phyloP scores from a whole-genome alignment of 331 rosid species.

The Malus hybrid region DNA sequence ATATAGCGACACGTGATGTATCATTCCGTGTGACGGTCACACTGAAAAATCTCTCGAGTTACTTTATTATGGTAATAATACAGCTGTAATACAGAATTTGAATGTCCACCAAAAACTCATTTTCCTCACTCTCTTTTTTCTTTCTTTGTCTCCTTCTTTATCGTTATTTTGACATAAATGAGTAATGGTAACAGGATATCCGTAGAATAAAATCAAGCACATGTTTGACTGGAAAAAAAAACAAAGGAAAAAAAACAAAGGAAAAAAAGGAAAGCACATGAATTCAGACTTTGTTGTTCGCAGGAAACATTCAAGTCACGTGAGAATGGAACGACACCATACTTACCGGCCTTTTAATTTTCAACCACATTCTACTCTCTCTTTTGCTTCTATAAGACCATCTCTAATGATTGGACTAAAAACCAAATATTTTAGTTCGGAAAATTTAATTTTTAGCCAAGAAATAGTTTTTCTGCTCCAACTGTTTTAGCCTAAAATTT shows the following conservation, averaged over 20 bases:
- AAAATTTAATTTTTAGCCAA: too few species aligned
- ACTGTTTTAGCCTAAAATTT: too few species aligned
- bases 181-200: not conserved
- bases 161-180: not conserved
- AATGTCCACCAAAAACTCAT: not conserved
- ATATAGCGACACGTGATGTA: fast-evolving
- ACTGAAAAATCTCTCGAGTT: too few species aligned
- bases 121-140: not conserved
- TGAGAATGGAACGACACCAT: not conserved
- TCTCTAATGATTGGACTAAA: too few species aligned
- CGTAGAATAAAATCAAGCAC: not conserved
- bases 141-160: not conserved
- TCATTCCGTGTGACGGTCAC: fast-evolving
- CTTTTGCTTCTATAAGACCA: not conserved
- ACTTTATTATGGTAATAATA: not conserved
- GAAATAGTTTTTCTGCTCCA: too few species aligned
- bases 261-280: not conserved
- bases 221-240: not conserved
- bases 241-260: too few species aligned
- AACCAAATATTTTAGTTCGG: too few species aligned
- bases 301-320: not conserved
- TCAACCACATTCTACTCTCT: not conserved
- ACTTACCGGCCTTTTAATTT: not conserved
- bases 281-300: not conserved
- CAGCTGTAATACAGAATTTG: not conserved